Base-by-base conservation (phyloP, 495 filamentous ascomycete species). In the Xylaria scruposa region DNA sequence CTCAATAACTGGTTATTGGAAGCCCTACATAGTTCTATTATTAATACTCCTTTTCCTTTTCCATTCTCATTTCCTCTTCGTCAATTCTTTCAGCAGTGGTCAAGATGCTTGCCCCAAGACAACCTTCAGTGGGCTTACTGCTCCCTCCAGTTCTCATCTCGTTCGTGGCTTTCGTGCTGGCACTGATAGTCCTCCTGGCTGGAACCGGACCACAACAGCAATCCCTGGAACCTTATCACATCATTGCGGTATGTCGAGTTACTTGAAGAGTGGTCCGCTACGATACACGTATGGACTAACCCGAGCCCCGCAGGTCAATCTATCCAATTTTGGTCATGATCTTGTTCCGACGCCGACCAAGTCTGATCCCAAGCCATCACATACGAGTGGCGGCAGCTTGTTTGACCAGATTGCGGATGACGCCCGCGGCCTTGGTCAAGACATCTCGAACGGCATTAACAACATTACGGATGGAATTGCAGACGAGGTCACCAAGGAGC, bases 101-200 rank as follows among this genome's bases (percentile, higher is more conserved):
- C 8, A 70, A 65, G 15, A 77, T 77, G 75, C 29, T 36, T 12
- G 38, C 66, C 59, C 79, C 83, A 15, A 72, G 44, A 40, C 68
- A 75, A 21, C 53, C 70, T 17, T 24, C 40, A 12, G 61, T 71
- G 31, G 70, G 51, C 62, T 67, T 71, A 40, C 19, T 71, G 19
- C 62, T 71, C 24, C 70, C 70, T 12, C 84, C 86, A 0, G 74
- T 82, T 3, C 63, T 85, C 29, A 76, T 84, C 67, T 85, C 85
- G 17, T 84, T 91, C 36, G 86, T 84, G 21, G 88, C 89, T 49
- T 90, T 94, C 75, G 85, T 94, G 56, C 82, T 95, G 46, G 85
- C 85, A 17, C 82, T 94, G 72, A 81, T 94, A 49, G 91, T 89
- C 46, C 85, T 95, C 69, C 90, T 95, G 72, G 90, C 93, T 4